phyloP scores from a whole-genome alignment of 1,139 yeast genomes.

The Lodderomyces pseudojiufengensis region DNA sequence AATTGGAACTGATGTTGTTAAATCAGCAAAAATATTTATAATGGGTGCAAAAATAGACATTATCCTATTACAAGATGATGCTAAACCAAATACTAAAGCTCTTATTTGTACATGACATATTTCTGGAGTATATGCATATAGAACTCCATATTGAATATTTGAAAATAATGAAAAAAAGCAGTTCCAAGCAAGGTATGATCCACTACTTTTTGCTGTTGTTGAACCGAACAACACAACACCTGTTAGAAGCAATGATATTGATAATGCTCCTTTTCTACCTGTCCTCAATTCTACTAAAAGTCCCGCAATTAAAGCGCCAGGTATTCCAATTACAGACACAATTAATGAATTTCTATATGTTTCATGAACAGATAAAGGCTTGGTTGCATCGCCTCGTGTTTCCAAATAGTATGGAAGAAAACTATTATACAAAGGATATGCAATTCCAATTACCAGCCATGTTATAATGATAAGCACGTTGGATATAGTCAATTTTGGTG shows the following conservation, averaged over 20 bases:
- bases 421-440: conserved; percentile 45
- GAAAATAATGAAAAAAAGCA: conserved; percentile 41
- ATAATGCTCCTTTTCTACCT: conserved; percentile 41
- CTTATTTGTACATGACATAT: conserved; percentile 38
- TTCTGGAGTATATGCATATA: conserved; percentile 46
- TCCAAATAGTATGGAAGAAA: conserved; percentile 40
- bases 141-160: conserved; percentile 43
- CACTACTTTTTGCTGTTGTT: conserved; percentile 39
- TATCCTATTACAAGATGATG: conserved; percentile 39
- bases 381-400: conserved; percentile 29
- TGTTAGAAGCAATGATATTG: conserved; percentile 30
- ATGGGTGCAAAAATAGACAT: conserved; percentile 45
- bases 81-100: conserved; percentile 44
- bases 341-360: conserved; percentile 41
- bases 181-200: conserved; percentile 43
- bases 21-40: conserved; percentile 41
- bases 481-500: conserved; percentile 30
- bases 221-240: conserved; percentile 40
- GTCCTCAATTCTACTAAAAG: conserved; percentile 34
- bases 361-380: conserved; percentile 30
- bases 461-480: conserved; percentile 33
- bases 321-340: conserved; percentile 40
- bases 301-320: conserved; percentile 41
- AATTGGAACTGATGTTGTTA: conserved; percentile 41
- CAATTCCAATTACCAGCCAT: conserved; percentile 45